Evolutionary conservation across 345 rosid genomes (phyloP), one percentile per base, ranked within the genome.

Genomic region (Linum tenue): DNA sequence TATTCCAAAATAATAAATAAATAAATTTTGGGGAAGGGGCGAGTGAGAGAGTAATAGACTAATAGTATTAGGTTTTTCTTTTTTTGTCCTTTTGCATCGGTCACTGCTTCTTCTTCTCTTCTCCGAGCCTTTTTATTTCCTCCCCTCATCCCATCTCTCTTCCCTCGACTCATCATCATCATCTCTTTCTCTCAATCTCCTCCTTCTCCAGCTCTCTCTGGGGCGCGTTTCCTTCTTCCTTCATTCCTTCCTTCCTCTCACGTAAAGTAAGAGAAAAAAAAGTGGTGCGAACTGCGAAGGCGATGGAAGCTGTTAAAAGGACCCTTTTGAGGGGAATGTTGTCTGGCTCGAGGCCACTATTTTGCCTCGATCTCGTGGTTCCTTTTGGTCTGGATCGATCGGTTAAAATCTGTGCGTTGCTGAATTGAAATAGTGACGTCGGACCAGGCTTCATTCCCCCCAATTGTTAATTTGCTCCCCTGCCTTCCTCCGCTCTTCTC

Each of bases 271-370:
- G 6, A 15, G 64, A 44, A 62, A 56, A 48, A 5, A 17, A 11
- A 61, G 31, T 22, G 31, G 31, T 22, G 31, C 1, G 31, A 22
- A 22, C 31, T 22, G 31, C 31, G 31, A 55, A 6, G 8, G 40
- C 55, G 37, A 59, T 11, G 79, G 82, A 79, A 75, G 86, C 77
- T 71, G 60, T 37, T n/a, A 15, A 57, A 75, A 60, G 31, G 31
- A 22, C 31, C 75, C 78, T 78, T 82, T 85, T 87, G 94, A 80
- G 97, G 89, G 97, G 94, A 84, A 75, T 87, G 91, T 85, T 87
- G 92, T 87, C 95, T 84, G 97, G 95, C 91, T 79, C 97, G 97
- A 84, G 88, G 91, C 72, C 87, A 75, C 72, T 67, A 76, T 72
- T 36, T 36, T 5, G n/a, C 4, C 72, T 72, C 16, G 61, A 66